A percentile compares a stretch with the other conserved stretches of the same genome.
These are phyloP conservation scores for Tanacetum coccineum DNA, from an alignment of 129 eudicot genomes.

Conservation along the genomic window DNA sequence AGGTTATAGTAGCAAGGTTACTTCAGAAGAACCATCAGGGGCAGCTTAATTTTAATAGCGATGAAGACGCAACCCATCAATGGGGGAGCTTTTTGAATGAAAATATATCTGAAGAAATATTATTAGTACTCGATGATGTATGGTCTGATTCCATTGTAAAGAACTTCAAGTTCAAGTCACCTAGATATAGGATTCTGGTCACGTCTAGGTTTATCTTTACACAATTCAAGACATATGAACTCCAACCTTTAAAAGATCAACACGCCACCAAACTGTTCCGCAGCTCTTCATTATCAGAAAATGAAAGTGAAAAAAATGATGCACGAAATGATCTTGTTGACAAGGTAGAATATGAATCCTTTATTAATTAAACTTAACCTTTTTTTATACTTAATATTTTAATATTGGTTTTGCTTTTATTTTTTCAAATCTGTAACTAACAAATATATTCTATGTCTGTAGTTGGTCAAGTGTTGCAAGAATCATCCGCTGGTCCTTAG, in stretches of 20 bases:
- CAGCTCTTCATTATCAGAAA: constrained; percentile 21
- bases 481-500: constrained; percentile 23
- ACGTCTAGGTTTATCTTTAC: constrained; percentile 27
- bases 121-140: constrained; percentile 27
- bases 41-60: not conserved
- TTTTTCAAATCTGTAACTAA: not conserved
- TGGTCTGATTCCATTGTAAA: constrained; percentile 8
- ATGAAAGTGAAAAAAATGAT: not conserved
- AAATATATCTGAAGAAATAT: constrained; percentile 5
- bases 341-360: not conserved
- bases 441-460: not conserved
- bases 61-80: constrained; percentile 19
- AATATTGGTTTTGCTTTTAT: not conserved
- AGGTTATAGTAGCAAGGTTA: constrained; percentile 14
- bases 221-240: constrained; percentile 11
- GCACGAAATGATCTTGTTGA: constrained; percentile 13
- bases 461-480: constrained; percentile 30
- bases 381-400: not conserved
- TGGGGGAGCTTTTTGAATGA: constrained; percentile 18
- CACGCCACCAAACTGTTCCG: constrained; percentile 26
- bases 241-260: constrained; percentile 17
- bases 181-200: constrained; percentile 25
- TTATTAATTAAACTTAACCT: not conserved
- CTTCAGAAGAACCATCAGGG: constrained; percentile 6
- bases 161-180: constrained; percentile 5